Evolutionary conservation across 352 stramenopile species (phyloP).

Genomic region (Pythium plurisporium): DNA sequence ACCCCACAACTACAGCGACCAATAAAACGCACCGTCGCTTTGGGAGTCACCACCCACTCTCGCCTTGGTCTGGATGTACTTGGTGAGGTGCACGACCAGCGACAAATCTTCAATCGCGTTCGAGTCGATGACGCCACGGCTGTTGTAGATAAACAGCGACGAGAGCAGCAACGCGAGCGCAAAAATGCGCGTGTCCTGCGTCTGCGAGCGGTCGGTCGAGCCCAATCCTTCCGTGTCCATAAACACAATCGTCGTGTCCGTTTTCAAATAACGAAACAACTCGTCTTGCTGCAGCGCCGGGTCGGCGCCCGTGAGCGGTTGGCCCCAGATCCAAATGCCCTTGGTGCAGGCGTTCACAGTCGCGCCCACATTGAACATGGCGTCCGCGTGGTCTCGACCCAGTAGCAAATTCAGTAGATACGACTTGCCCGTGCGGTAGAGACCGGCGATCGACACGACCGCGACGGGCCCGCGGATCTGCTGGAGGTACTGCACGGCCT

Average conservation of each 20-base stretch:
- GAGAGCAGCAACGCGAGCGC: constrained; percentile 79
- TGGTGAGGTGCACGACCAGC: constrained; percentile 88
- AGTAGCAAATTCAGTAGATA: constrained; percentile 89
- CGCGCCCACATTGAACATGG: constrained; percentile 77
- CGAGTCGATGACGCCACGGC: constrained; percentile 85
- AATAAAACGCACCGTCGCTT: constrained; percentile 9
- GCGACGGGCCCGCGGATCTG: constrained; percentile 61
- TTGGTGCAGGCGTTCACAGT: constrained; percentile 89
- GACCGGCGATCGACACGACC: constrained; percentile 77
- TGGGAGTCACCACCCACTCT: not conserved
- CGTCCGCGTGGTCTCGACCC: constrained; percentile 44
- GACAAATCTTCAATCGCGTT: constrained; percentile 89
- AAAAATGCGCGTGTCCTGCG: constrained; percentile 89
- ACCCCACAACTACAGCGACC: no score
- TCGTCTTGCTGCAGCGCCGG: constrained; percentile 34
- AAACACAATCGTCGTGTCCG: constrained; percentile 76
- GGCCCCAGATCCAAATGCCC: constrained; percentile 90
- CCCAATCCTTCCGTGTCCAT: constrained; percentile 89
- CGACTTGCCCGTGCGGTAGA: constrained; percentile 90
- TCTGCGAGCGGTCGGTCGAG: constrained; percentile 77
- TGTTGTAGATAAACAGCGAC: constrained; percentile 91
- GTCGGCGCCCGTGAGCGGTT: constrained; percentile 52
- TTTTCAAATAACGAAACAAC: constrained; percentile 30
- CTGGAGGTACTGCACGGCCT: constrained; percentile 60
- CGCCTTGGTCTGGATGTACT: constrained; percentile 81